These are phyloP conservation scores for Cryphonectria carpinicola DNA, from an alignment of 2,329 filamentous ascomycete genomes.

Conservation along the genomic window DNA sequence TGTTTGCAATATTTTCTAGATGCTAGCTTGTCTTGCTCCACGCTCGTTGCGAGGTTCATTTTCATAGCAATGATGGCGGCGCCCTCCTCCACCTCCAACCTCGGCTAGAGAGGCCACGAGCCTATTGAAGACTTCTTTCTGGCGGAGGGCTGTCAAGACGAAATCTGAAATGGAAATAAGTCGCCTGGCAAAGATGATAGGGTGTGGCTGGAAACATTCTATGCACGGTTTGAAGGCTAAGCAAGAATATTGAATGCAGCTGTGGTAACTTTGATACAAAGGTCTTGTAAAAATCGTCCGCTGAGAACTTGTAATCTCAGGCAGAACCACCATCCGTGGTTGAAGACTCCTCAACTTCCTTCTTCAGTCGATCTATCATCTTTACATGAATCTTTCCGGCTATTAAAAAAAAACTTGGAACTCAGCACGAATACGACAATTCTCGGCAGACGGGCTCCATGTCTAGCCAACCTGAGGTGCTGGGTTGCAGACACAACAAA, in stretches of 20 bases:
- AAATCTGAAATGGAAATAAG: not conserved
- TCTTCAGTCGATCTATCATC: constrained; percentile 46
- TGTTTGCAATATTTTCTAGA: not conserved
- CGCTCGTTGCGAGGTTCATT: not conserved
- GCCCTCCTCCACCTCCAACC: not conserved
- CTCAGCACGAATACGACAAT: not conserved
- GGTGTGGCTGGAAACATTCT: not conserved
- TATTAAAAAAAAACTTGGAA: not conserved
- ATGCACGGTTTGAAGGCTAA: not conserved
- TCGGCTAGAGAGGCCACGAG: not conserved
- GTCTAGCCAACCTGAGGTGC: not conserved
- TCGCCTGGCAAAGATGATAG: not conserved
- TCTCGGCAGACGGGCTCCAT: not conserved
- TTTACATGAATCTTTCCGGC: constrained; percentile 50
- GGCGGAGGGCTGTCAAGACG: not conserved
- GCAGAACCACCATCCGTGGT: not conserved
- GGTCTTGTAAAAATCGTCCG: not conserved
- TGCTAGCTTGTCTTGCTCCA: not conserved
- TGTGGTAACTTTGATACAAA: not conserved
- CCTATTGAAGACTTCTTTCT: not conserved
- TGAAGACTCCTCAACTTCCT: constrained; percentile 29
- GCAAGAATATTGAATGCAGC: not conserved
- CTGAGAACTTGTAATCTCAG: not conserved
- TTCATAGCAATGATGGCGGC: not conserved
- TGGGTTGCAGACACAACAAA: not conserved